Evolutionary conservation across 352 stramenopile species (phyloP).

Genomic region (Peronospora farinosa): DNA sequence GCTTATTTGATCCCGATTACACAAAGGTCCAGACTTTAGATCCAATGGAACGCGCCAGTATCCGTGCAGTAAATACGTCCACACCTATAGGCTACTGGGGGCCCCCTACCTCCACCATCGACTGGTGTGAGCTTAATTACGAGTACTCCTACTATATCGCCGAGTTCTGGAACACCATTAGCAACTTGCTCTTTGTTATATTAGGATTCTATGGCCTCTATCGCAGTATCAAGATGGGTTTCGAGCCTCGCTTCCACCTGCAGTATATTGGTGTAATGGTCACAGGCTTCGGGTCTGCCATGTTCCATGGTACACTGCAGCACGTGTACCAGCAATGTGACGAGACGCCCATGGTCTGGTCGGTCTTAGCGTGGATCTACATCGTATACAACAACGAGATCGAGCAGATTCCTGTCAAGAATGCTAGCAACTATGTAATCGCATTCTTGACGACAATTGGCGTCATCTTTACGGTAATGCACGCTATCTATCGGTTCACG

Average conservation of each 20-base stretch:
- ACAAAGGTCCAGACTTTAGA: not conserved
- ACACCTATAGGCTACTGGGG: conserved; percentile 56
- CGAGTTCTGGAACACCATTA: conserved; percentile 87
- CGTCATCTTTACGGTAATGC: conserved; percentile 59
- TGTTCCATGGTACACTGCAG: conserved; percentile 85
- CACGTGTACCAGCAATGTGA: conserved; percentile 80
- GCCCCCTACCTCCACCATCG: conserved; percentile 62
- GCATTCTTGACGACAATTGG: conserved; percentile 48
- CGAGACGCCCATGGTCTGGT: conserved; percentile 84
- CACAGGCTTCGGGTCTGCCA: conserved; percentile 71
- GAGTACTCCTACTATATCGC: conserved; percentile 70
- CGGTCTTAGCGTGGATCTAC: conserved; percentile 74
- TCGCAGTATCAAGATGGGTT: conserved; percentile 53
- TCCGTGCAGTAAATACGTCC: conserved; percentile 6
- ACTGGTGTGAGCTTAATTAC: conserved; percentile 87
- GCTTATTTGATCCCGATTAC: too few species aligned
- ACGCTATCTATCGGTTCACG: conserved; percentile 74
- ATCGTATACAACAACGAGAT: conserved; percentile 80
- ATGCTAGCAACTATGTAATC: conserved; percentile 38
- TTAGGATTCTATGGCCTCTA: conserved; percentile 67
- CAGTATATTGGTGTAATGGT: conserved; percentile 74
- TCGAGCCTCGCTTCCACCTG: conserved; percentile 71
- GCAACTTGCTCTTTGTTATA: conserved; percentile 73
- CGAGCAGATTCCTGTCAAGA: conserved; percentile 34
- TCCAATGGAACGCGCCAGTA: conserved; percentile 1